Evolutionary conservation across 1,139 yeast genomes (phyloP).

Genomic region (Suhomyces kunorum): DNA sequence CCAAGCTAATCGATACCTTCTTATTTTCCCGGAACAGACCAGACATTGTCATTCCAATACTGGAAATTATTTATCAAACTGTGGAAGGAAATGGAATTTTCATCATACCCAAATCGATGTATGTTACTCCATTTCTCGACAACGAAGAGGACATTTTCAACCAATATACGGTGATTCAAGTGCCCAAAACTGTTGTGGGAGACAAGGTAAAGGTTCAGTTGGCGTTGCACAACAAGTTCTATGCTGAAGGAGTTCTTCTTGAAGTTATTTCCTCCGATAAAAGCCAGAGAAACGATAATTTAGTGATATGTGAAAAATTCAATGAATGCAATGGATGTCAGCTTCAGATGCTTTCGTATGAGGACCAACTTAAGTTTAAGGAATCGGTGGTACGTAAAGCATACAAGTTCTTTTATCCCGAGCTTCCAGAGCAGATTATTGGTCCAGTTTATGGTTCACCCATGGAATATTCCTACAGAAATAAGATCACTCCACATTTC

Average conservation of each 20-base stretch:
- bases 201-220: slow-evolving; percentile 35
- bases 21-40: slow-evolving; percentile 28
- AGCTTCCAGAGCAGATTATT: slow-evolving; percentile 17
- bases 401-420: slow-evolving; percentile 37
- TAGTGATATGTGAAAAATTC: slow-evolving; percentile 66
- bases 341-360: slow-evolving; percentile 45
- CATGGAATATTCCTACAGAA: slow-evolving; percentile 37
- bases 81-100: slow-evolving; percentile 45
- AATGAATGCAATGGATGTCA: slow-evolving; percentile 63
- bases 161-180: slow-evolving; percentile 29
- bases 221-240: slow-evolving; percentile 31
- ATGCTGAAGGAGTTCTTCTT: slow-evolving; percentile 35
- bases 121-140: slow-evolving; percentile 19
- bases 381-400: slow-evolving; percentile 36
- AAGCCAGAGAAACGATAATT: slow-evolving; percentile 27
- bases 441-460: slow-evolving; percentile 31
- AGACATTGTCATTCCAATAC: slow-evolving; percentile 19
- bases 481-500: slow-evolving; percentile 42
- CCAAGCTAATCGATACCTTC: slow-evolving; percentile 30
- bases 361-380: slow-evolving; percentile 39
- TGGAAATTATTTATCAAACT: slow-evolving; percentile 32
- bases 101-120: slow-evolving; percentile 29
- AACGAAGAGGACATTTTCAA: slow-evolving; percentile 17
- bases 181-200: slow-evolving; percentile 45
- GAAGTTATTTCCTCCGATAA: slow-evolving; percentile 20